These are phyloP conservation scores for Penicillium fimorum DNA, from an alignment of 495 filamentous ascomycete genomes.

Conservation along the genomic window DNA sequence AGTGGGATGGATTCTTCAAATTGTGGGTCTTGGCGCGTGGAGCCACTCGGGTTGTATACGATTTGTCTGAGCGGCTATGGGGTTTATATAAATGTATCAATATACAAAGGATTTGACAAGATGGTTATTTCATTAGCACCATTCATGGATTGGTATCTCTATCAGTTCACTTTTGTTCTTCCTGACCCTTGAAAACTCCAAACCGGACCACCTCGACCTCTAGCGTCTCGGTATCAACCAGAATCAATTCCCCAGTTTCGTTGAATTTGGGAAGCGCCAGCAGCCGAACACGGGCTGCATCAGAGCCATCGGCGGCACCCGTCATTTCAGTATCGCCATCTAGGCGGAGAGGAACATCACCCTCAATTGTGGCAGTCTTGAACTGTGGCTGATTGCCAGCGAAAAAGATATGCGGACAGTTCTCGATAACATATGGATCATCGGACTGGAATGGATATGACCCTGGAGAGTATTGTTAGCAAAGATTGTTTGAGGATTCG, in stretches of 20 bases:
- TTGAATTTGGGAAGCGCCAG: conserved; percentile 79
- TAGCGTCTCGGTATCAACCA: conserved; percentile 84
- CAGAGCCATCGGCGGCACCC: conserved; percentile 38
- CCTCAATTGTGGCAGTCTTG: conserved; percentile 69
- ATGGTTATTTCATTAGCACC: conserved; percentile 1
- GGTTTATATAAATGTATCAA: not conserved
- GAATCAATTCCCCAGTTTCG: conserved; percentile 74
- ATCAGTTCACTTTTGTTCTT: conserved; percentile 41
- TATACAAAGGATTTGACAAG: not conserved
- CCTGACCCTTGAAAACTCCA: conserved; percentile 46
- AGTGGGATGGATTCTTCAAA: conserved; percentile 14
- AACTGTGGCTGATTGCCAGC: conserved; percentile 84
- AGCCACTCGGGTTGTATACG: conserved; percentile 1
- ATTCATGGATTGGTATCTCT: conserved; percentile 11
- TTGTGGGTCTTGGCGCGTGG: conserved; percentile 24
- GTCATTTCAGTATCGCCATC: conserved; percentile 44
- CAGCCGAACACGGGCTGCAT: conserved; percentile 68
- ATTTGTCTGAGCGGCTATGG: not conserved
- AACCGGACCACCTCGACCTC: conserved; percentile 72
- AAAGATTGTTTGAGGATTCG: not conserved
- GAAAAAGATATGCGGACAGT: conserved; percentile 89
- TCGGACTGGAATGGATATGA: conserved; percentile 90
- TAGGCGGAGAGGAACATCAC: conserved; percentile 37
- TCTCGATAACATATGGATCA: conserved; percentile 79
- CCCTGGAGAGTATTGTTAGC: conserved; percentile 53